Evolutionary conservation across 2,329 filamentous ascomycete genomes (phyloP).

Genomic region (Verticillium zaregamsianum): DNA sequence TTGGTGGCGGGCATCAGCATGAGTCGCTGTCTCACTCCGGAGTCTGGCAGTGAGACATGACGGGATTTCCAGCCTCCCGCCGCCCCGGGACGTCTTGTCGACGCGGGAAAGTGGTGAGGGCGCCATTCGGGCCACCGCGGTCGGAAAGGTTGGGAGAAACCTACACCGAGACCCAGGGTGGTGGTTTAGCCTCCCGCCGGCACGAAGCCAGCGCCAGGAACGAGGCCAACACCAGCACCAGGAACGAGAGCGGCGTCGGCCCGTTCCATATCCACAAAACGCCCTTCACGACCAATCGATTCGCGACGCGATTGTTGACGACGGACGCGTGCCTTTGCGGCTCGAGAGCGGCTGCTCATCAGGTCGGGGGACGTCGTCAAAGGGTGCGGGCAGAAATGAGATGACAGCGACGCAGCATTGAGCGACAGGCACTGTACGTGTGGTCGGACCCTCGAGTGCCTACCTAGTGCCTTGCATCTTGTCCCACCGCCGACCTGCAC

Average conservation of each 20-base stretch:
- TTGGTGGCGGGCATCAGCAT: background rate
- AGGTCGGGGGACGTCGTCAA: background rate
- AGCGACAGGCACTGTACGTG: background rate
- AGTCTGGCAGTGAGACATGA: background rate
- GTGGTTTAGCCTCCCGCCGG: background rate
- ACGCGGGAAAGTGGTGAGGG: background rate
- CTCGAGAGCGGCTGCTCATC: background rate
- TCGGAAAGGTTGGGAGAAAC: background rate
- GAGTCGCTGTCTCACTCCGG: background rate
- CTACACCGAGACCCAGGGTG: background rate
- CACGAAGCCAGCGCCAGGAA: conserved; percentile 1
- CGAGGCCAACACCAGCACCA: background rate
- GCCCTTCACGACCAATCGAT: background rate
- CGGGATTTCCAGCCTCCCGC: background rate
- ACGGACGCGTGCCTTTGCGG: background rate
- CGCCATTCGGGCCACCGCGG: background rate
- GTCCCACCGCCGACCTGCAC: background rate
- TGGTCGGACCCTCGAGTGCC: background rate
- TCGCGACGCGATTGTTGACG: background rate
- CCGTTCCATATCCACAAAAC: background rate
- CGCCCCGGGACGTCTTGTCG: background rate
- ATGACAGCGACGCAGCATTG: background rate
- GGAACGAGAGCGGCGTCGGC: background rate
- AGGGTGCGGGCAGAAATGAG: background rate
- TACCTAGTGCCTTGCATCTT: background rate